Base-by-base conservation (phyloP, 805 yeast species). In the Wickerhamiella hasegawae region DNA sequence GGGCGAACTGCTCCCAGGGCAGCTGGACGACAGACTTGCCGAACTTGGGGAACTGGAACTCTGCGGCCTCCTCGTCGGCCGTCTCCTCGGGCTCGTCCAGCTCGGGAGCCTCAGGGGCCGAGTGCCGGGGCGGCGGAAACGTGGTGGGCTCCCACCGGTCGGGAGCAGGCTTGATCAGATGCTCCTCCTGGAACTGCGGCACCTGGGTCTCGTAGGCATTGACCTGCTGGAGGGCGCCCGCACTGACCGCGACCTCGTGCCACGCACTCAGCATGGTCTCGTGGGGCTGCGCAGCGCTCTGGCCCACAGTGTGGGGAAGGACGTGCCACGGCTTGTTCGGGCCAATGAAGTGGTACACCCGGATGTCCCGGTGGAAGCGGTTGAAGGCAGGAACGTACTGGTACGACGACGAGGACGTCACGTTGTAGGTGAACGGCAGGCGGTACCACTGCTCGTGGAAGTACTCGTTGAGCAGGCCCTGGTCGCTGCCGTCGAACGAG, bases 401-500 rank as follows among this genome's bases (percentile, higher is more conserved):
- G 50, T 81, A 81, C 33, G 66, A 63, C 5, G 68, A 54, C 12
- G 39, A 27, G 24, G 71, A 66, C 36, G 96, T 87, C 22, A 87
- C 92, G 49, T 87, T 87, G 62, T 73, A 87, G 31, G 71, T 46
- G 47, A 85, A 87, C 2, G 96, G 85, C 32, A 90, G 57, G 32
- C 71, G 65, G 22, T 63, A 54, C 95, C 96, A 85, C 36, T 57
- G 53, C 2, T 51, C 46, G 14, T 39, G 45, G 52, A 80, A 82
- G 48, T 68, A 76, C 49, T 79, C 80, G 54, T 84, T 84, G 42
- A 84, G 61, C 25, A 84, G 62, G 10, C 96, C 96, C 55, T 84
- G 96, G 56, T 84, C 96, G 2, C 93, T 87, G 28, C 94, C 94
- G 55, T 84, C 96, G 46, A 82, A 80, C 1, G 73, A 60, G 3